phyloP scores from a whole-genome alignment of 345 rosid species.

The Mallotus nudiflorus region DNA sequence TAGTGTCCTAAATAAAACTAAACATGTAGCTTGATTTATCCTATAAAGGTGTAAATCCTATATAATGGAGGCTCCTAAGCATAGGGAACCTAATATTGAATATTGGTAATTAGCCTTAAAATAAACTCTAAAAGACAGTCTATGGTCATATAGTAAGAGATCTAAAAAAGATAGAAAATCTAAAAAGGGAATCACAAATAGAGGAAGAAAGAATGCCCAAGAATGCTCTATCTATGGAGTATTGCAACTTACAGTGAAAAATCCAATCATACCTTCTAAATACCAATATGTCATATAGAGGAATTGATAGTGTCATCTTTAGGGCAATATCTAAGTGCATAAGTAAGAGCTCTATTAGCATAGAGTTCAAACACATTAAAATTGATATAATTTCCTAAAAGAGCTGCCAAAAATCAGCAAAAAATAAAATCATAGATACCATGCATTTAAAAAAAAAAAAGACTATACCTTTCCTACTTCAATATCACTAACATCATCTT shows the following conservation, averaged over 20 bases:
- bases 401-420: slow-evolving; percentile 56
- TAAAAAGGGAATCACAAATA: background rate
- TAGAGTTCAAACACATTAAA: slow-evolving; percentile 97
- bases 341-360: slow-evolving; percentile 94
- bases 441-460: no score
- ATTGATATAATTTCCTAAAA: slow-evolving; percentile 89
- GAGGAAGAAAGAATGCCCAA: background rate
- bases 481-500: slow-evolving; percentile 65
- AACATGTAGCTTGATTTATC: no score
- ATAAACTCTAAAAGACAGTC: background rate
- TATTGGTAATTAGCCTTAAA: background rate
- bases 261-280: slow-evolving; percentile 68
- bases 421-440: no score
- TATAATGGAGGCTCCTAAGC: no score
- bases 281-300: slow-evolving; percentile 86
- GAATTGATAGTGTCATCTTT: slow-evolving; percentile 90
- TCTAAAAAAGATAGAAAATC: background rate
- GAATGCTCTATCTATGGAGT: background rate
- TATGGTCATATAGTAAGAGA: background rate
- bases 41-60: no score
- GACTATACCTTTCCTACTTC: slow-evolving; percentile 74
- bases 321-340: slow-evolving; percentile 88
- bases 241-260: background rate
- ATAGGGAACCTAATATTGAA: no score
- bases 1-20: no score